Evolutionary conservation across 176 grass and related monocot genomes (phyloP), one percentile per base, ranked within the genome.

Genomic region (Eragrostis nindensis): DNA sequence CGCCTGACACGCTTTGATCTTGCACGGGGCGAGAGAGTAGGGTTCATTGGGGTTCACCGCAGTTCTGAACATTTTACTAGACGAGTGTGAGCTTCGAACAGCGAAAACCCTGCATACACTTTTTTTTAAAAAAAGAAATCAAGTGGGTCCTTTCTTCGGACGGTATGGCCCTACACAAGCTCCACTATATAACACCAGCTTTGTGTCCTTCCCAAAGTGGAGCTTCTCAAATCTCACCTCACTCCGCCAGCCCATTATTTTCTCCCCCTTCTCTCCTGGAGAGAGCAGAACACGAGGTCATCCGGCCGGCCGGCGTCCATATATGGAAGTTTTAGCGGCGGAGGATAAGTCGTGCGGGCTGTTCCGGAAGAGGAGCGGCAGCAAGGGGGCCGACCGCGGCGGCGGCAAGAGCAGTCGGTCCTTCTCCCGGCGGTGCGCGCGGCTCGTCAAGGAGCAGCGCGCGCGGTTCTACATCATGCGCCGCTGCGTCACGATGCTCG

Each of bases 381-480:
- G 80, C 42, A 83, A 86, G 65, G 49, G 53, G 17, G 52, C 6
- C 26, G n/a, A 75, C 70, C 66, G 46, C 68, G 78, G 75, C 21
- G 17, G 19, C 43, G 21, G 39, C 81, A 82, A 74, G 39, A 62
- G 76, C 52, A 70, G 32, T 36, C 32, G 73, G 48, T 93, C 95
- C 44, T 98, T 94, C 88, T 78, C 90, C 43, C 81, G 90, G 32
- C 86, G 95, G 62, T 98, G 95, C 80, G 83, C 86, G 69, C 85
- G 90, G 66, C 85, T 98, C 22, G 90, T 91, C 76, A 98, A 98
- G 78, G 90, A 98, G 81, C 95, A 94, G 86, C 71, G 90, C 59
- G 88, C 95, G 38, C 74, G 88, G 83, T 92, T 94, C 88, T 98
- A 98, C 74, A 98, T 98, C 86, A 89, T 94, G 90, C 92, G 95